phyloP scores from a whole-genome alignment of 805 yeast genomes.

The Dipodascopsis uninucleata region DNA sequence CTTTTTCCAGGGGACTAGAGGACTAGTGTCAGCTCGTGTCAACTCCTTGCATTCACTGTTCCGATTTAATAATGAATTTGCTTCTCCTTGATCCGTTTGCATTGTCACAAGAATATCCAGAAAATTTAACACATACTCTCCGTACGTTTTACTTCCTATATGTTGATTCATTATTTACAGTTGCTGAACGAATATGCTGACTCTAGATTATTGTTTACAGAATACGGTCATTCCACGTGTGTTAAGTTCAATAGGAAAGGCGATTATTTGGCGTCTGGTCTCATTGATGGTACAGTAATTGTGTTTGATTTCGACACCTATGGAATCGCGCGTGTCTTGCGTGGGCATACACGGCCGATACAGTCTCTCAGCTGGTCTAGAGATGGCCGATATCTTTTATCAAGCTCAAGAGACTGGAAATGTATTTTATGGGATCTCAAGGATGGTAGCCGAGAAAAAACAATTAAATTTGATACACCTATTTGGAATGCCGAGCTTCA shows the following conservation, averaged over 20 bases:
- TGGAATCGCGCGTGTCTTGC: slow-evolving; percentile 53
- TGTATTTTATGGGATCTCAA: slow-evolving; percentile 76
- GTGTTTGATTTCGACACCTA: slow-evolving; percentile 69
- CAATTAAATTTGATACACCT: slow-evolving; percentile 59
- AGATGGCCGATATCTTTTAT: slow-evolving; percentile 64
- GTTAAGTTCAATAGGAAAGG: slow-evolving; percentile 70
- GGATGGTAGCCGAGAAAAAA: slow-evolving; percentile 42
- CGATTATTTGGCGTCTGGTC: slow-evolving; percentile 81
- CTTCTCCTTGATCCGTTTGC: slow-evolving; percentile 85
- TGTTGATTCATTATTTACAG: background rate
- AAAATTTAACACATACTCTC: slow-evolving; percentile 67
- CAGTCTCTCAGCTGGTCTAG: slow-evolving; percentile 71
- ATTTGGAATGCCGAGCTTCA: slow-evolving; percentile 65
- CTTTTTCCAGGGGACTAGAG: no score
- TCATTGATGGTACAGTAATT: slow-evolving; percentile 66
- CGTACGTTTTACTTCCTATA: slow-evolving; percentile 26
- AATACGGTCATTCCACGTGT: slow-evolving; percentile 53
- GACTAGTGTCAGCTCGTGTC: no score
- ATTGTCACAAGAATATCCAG: slow-evolving; percentile 89
- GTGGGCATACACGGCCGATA: slow-evolving; percentile 67
- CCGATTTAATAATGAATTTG: slow-evolving; percentile 56
- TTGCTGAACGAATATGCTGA: slow-evolving; percentile 4
- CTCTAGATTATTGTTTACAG: slow-evolving; percentile 15
- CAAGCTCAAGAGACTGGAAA: slow-evolving; percentile 79
- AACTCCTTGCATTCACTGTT: background rate